Base-by-base conservation (phyloP, 768 basidiomycete genomes). In the Solioccasus polychromus region DNA sequence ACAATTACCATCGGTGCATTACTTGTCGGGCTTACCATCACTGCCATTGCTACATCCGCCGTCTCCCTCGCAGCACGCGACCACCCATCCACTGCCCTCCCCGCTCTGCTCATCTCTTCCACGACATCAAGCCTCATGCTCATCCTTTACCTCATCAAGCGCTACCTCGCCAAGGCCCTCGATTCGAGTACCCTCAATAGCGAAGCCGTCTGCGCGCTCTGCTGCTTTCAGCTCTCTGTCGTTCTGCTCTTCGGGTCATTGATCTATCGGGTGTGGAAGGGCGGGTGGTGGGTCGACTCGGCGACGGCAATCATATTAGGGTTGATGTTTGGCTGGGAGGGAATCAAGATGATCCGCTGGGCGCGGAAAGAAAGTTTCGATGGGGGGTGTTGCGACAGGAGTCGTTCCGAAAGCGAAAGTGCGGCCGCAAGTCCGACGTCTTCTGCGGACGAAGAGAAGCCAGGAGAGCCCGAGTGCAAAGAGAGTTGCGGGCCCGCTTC, bases 211-310 rank as follows among this genome's bases (percentile, higher is more conserved):
- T 76, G 74, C 24, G 67, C 71, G 0, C 64, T 76, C 9, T 67
- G 66, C 24, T 76, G 75, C 49, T 64, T 68, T 31, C 67, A 76
- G 44, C 66, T 76, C 24, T 75, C 73, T 0, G 30, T 63, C 18
- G 72, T 76, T 2, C 54, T 76, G 12, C 70, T 76, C 44, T 31
- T 69, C 2, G 75, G 74, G 2, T 66, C 67, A 4, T 44, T 73
- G 38, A 61, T 74, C 23, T 74, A 60, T 35, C 55, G 66, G 7
- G 50, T 68, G 4, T 73, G 74, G 74, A 46, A 55, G 6, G 67
- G 70, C n/a, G 75, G 73, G 0, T 75, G 74, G 75, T 76, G 75
- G 74, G 57, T 74, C 11, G 75, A 76, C 44, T 55, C 69, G 17
- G 68, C 66, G n/a, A 75, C 74, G 10, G 62, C 72, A 2, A 62